phyloP scores from a whole-genome alignment of 371 early-diverging fungal species.

The Sporodiniella umbellata region DNA sequence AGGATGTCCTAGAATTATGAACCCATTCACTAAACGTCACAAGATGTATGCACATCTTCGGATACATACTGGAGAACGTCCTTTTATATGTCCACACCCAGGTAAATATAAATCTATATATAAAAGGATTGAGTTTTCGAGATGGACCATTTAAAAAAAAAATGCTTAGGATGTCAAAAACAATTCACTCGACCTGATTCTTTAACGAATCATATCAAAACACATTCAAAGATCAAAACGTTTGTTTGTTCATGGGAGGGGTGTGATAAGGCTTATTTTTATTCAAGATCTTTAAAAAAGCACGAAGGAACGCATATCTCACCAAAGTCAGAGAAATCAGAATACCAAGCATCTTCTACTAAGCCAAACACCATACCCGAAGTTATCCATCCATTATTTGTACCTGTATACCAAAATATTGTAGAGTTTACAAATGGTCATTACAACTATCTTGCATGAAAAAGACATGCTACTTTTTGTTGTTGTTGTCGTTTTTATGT shows the following conservation, averaged over 20 bases:
- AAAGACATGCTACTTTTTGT: neutral
- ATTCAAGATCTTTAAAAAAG: constrained; percentile 64
- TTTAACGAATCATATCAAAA: constrained; percentile 75
- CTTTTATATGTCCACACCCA: constrained; percentile 43
- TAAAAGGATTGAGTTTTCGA: constrained; percentile 3
- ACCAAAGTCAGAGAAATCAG: neutral
- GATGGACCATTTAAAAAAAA: no score
- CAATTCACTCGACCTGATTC: constrained; percentile 78
- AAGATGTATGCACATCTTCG: constrained; percentile 84
- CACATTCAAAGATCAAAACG: constrained; percentile 66
- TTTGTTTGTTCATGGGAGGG: constrained; percentile 47
- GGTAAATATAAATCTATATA: constrained; percentile 7
- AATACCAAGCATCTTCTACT: neutral
- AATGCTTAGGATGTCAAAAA: constrained; percentile 58
- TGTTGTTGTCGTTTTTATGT: neutral
- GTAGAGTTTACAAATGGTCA: neutral
- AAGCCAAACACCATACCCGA: neutral
- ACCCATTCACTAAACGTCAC: constrained; percentile 86
- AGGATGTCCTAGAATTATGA: constrained; percentile 65
- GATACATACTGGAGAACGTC: constrained; percentile 82
- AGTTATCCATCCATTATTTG: neutral
- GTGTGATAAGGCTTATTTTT: constrained; percentile 66
- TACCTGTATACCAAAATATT: neutral
- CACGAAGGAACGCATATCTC: constrained; percentile 47
- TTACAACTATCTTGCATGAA: no score